Conservation (phyloP, 495 filamentous ascomycete genomes). For the Amphirosellinia nigrospora region DNA sequence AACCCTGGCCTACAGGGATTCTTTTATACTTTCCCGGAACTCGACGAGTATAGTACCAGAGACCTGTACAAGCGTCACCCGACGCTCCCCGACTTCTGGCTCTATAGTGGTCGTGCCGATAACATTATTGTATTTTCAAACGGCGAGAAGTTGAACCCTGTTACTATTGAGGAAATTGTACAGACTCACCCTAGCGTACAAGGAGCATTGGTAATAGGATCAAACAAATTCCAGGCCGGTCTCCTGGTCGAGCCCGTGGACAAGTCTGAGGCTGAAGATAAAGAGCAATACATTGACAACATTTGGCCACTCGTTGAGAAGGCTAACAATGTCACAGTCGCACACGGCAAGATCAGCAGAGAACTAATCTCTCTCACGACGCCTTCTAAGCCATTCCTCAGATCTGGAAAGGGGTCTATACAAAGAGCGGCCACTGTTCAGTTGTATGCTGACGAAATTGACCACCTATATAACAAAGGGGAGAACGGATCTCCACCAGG, state of each 20-base stretch:
- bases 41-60: no score
- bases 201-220: no score
- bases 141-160: no score
- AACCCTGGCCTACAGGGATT: no score
- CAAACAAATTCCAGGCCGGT: slow-evolving; percentile 30
- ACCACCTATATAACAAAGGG: slow-evolving; percentile 45
- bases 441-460: slow-evolving; percentile 57
- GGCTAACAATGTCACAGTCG: slow-evolving; percentile 49
- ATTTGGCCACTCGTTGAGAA: slow-evolving; percentile 45
- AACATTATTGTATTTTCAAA: no score
- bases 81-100: no score
- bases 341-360: slow-evolving; percentile 45
- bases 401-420: slow-evolving; percentile 60
- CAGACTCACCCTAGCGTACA: no score
- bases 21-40: no score
- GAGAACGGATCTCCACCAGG: background rate
- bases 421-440: slow-evolving; percentile 48
- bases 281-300: slow-evolving; percentile 37
- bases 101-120: no score
- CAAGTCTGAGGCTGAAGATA: slow-evolving; percentile 26
- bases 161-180: no score
- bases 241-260: slow-evolving; percentile 53
- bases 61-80: no score
- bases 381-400: slow-evolving; percentile 53
- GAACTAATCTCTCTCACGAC: slow-evolving; percentile 47